Evolutionary conservation across 1,139 yeast genomes (phyloP).

Genomic region (Insectozyma bohioensis): DNA sequence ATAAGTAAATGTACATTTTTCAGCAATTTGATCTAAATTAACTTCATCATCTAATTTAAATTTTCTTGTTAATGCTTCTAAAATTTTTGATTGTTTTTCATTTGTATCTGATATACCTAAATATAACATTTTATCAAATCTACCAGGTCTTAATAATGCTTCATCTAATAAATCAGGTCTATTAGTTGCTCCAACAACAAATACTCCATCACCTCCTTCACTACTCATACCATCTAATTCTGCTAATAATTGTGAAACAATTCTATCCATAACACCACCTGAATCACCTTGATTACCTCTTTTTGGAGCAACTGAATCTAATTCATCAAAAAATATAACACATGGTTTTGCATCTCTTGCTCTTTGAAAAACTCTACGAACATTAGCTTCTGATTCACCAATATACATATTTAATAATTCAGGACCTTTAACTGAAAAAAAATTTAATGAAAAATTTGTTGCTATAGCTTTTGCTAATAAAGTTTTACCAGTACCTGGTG

Average conservation of each 20-base stretch:
- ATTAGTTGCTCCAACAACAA: constrained; percentile 96
- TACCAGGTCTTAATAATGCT: constrained; percentile 90
- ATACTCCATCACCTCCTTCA: constrained; percentile 79
- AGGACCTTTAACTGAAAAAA: constrained; percentile 95
- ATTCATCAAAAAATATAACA: constrained; percentile 93
- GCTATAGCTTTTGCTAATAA: constrained; percentile 95
- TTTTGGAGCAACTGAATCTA: constrained; percentile 97
- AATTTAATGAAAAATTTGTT: constrained; percentile 87
- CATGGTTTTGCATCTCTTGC: constrained; percentile 98
- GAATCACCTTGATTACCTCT: constrained; percentile 98
- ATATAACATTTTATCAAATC: constrained; percentile 93
- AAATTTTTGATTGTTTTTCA: constrained; percentile 81
- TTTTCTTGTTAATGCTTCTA: constrained; percentile 87
- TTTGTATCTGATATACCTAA: constrained; percentile 91
- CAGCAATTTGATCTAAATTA: constrained; percentile 60
- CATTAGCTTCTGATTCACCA: constrained; percentile 98
- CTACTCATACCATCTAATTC: constrained; percentile 94
- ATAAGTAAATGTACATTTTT: constrained; percentile 77
- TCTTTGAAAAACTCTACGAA: constrained; percentile 85
- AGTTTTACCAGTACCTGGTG: constrained; percentile 98
- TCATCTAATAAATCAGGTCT: constrained; percentile 94
- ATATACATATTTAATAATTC: constrained; percentile 94
- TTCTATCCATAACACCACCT: constrained; percentile 98
- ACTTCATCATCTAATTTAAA: constrained; percentile 65
- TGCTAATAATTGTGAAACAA: constrained; percentile 90